phyloP scores from a whole-genome alignment of 495 filamentous ascomycete species.

The Lasiosphaeria hispida region DNA sequence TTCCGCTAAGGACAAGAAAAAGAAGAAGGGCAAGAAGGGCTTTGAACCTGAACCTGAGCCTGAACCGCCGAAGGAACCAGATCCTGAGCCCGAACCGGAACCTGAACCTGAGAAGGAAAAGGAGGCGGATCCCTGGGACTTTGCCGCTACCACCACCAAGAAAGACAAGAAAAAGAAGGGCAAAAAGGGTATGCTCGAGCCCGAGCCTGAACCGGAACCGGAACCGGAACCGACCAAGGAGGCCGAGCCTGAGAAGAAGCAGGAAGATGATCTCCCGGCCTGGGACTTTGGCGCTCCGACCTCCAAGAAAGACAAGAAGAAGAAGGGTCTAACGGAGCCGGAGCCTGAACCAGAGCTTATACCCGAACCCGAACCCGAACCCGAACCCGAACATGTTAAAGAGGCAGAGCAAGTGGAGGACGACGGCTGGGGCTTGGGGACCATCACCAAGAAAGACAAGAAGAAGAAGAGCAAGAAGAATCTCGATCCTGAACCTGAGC shows the following conservation, averaged over 20 bases:
- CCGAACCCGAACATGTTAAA: not conserved
- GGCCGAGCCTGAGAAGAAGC: constrained; percentile 30
- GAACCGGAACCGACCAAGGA: constrained; percentile 4
- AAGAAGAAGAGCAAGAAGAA: no score
- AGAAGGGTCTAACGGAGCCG: constrained; percentile 10
- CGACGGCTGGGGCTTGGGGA: no score
- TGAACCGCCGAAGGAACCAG: constrained; percentile 16
- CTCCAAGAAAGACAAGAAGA: constrained; percentile 41
- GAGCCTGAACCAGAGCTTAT: constrained; percentile 19
- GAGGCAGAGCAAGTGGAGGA: no score
- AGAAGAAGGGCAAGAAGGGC: constrained; percentile 26
- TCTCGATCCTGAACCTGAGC: constrained; percentile 14
- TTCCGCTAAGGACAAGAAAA: constrained; percentile 31
- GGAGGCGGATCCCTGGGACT: constrained; percentile 11
- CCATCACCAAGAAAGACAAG: no score
- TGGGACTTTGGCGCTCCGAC: constrained; percentile 3
- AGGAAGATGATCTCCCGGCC: constrained; percentile 24
- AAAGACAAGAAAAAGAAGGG: constrained; percentile 21
- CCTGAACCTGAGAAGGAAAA: constrained; percentile 1
- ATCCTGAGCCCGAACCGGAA: constrained; percentile 14
- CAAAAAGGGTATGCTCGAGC: constrained; percentile 11
- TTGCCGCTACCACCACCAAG: not conserved
- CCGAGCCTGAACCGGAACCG: constrained; percentile 10
- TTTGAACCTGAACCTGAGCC: constrained; percentile 8
- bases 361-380: constrained; percentile 19